Evolutionary conservation across 2,329 filamentous ascomycete species (phyloP).

Genomic region (Diaporthe longicolla): DNA sequence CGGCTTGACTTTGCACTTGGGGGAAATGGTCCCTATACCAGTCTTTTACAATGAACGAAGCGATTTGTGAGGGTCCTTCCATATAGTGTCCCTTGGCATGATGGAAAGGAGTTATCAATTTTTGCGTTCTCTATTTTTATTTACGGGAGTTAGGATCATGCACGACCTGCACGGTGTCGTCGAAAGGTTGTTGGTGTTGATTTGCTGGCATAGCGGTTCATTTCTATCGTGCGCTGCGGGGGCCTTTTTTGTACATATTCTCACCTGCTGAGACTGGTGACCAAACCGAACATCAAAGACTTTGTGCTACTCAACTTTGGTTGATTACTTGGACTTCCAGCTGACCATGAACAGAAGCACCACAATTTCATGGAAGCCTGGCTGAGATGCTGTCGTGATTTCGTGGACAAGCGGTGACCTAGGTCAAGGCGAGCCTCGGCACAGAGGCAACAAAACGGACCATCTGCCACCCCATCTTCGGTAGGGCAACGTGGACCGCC

Average conservation of each 20-base stretch:
- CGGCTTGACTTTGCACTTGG: not conserved
- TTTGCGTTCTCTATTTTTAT: not conserved
- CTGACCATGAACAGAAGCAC: not conserved
- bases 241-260: conserved; percentile 10
- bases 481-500: conserved; percentile 6
- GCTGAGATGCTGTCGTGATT: not conserved
- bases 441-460: conserved; percentile 1
- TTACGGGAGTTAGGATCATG: conserved; percentile 3
- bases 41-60: not conserved
- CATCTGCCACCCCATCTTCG: conserved; percentile 18
- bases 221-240: not conserved
- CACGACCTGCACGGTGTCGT: not conserved
- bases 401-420: not conserved
- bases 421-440: conserved; percentile 13
- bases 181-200: not conserved
- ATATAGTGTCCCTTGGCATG: not conserved
- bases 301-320: no score
- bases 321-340: not conserved
- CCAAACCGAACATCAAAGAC: not conserved
- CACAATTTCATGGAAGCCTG: no score
- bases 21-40: not conserved
- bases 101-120: not conserved
- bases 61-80: not conserved
- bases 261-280: not conserved
- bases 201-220: conserved; percentile 26